These are phyloP conservation scores for Punica granatum DNA, from an alignment of 345 rosid species.

Conservation along the genomic window DNA sequence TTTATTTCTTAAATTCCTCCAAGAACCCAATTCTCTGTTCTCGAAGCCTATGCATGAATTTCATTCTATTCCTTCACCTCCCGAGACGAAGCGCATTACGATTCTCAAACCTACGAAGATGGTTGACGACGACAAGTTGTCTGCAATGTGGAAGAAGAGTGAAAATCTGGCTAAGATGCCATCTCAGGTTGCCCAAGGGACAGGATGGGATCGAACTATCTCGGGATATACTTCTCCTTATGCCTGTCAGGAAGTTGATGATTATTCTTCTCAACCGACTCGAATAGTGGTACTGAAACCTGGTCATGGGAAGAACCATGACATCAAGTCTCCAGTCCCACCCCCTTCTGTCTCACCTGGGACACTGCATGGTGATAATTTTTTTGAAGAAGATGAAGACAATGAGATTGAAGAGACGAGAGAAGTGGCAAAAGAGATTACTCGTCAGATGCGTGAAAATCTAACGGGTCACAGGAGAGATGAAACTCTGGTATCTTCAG, in stretches of 20 bases:
- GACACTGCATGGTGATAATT: slow-evolving; percentile 25
- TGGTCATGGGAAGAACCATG: slow-evolving; percentile 52
- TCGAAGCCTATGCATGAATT: slow-evolving; percentile 43
- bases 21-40: slow-evolving; percentile 67
- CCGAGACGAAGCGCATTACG: slow-evolving; percentile 74
- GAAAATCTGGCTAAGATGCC: slow-evolving; percentile 39
- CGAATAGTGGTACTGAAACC: slow-evolving; percentile 90
- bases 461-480: slow-evolving; percentile 55
- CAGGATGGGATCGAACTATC: slow-evolving; percentile 33
- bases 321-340: slow-evolving; percentile 33
- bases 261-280: slow-evolving; percentile 60
- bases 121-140: slow-evolving; percentile 45
- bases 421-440: slow-evolving; percentile 54
- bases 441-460: slow-evolving; percentile 44
- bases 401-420: slow-evolving; percentile 48
- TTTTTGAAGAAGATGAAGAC: slow-evolving; percentile 43
- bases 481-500: slow-evolving; percentile 75
- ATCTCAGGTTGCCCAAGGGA: slow-evolving; percentile 27
- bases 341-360: slow-evolving; percentile 46
- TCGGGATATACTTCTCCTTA: slow-evolving; percentile 31
- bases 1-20: slow-evolving; percentile 59
- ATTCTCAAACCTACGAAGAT: slow-evolving; percentile 81
- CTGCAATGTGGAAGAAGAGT: slow-evolving; percentile 34
- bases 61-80: slow-evolving; percentile 49
- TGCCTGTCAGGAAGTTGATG: slow-evolving; percentile 37